phyloP scores from a whole-genome alignment of 352 stramenopile genomes.

The Globisporangium cystogenes region DNA sequence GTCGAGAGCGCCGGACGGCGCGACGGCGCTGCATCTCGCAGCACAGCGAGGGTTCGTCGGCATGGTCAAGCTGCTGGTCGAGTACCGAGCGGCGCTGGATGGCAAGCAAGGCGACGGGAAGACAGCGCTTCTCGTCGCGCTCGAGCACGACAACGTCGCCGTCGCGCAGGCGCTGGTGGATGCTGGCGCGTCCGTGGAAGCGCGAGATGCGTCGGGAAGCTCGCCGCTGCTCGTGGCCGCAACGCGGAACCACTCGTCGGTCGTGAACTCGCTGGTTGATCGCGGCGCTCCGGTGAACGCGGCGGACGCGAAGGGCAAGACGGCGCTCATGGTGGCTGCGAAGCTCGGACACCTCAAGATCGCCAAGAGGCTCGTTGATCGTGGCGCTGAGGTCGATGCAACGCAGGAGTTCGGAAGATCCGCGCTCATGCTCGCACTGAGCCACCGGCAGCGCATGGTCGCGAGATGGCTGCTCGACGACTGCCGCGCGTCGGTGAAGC shows the following conservation, averaged over 20 bases:
- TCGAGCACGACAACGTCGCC: background rate
- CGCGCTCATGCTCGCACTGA: conserved; percentile 5
- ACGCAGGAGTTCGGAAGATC: conserved; percentile 1
- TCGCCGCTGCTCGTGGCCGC: conserved; percentile 2
- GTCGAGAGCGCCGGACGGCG: background rate
- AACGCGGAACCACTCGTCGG: background rate
- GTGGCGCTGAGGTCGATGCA: background rate
- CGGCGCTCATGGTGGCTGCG: conserved; percentile 3
- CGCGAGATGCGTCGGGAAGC: background rate
- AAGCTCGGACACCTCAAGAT: conserved; percentile 1
- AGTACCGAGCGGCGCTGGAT: background rate
- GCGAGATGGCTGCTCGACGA: background rate
- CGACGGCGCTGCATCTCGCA: conserved; percentile 3
- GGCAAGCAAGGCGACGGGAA: conserved; percentile 1
- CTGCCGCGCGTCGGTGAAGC: background rate
- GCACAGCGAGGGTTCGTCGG: background rate
- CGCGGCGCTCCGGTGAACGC: background rate
- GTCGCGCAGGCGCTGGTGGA: background rate
- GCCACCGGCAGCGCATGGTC: background rate
- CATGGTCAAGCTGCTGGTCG: background rate
- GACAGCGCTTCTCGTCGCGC: conserved; percentile 1
- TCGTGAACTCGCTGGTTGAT: background rate
- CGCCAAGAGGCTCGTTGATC: background rate
- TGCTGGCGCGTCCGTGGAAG: background rate
- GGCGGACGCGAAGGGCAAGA: conserved; percentile 1